A percentile compares a stretch with the other conserved stretches of the same genome.
phyloP scores from a whole-genome alignment of 768 basidiomycete species.

The Pulveroboletus frians region DNA sequence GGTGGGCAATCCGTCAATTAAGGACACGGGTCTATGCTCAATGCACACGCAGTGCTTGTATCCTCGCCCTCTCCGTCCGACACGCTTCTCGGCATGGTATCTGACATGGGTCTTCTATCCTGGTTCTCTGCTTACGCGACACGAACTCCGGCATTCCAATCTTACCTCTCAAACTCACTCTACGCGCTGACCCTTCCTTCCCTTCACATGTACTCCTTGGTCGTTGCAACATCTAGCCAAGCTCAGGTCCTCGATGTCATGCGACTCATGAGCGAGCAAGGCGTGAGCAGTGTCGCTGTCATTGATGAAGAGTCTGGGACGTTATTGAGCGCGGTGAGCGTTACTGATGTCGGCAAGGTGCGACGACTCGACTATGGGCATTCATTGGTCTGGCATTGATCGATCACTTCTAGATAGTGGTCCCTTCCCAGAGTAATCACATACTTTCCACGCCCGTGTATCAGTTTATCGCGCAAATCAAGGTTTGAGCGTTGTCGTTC shows the following conservation, averaged over 20 bases:
- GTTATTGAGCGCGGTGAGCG: constrained; percentile 72
- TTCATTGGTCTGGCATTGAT: neutral
- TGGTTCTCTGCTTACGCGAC: constrained; percentile 61
- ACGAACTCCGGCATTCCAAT: constrained; percentile 33
- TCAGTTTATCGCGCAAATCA: constrained; percentile 67
- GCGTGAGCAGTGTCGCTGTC: constrained; percentile 79
- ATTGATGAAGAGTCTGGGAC: constrained; percentile 59
- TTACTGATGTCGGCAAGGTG: constrained; percentile 78
- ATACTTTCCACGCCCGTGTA: constrained; percentile 65
- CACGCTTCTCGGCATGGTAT: constrained; percentile 65
- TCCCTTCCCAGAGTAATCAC: constrained; percentile 75
- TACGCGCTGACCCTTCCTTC: constrained; percentile 57
- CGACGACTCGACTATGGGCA: neutral
- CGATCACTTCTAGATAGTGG: constrained; percentile 51
- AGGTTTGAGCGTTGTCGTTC: constrained; percentile 38
- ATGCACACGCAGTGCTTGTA: constrained; percentile 45
- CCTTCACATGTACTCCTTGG: constrained; percentile 54
- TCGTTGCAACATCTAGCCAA: constrained; percentile 57
- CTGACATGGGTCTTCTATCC: constrained; percentile 64
- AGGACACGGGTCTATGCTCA: constrained; percentile 1
- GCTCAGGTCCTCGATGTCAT: constrained; percentile 74
- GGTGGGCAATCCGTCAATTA: constrained; percentile 36
- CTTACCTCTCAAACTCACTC: constrained; percentile 49
- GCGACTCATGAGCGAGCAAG: constrained; percentile 80
- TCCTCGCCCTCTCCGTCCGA: constrained; percentile 39